Evolutionary conservation across 2,329 filamentous ascomycete species (phyloP).

Genomic region (Lachnellula cervina): DNA sequence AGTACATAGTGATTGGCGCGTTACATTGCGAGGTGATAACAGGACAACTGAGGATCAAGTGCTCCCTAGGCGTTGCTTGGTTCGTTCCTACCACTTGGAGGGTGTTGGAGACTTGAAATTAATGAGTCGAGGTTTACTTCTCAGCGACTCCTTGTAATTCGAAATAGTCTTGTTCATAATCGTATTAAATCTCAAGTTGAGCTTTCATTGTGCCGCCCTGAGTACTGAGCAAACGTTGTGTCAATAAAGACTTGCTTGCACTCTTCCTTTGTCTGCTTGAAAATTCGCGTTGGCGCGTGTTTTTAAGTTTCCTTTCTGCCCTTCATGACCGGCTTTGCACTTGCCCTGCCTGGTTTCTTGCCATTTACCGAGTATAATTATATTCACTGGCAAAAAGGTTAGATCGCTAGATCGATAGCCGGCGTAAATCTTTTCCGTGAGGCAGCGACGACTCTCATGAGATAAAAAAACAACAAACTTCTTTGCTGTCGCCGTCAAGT

Average conservation of each 20-base stretch:
- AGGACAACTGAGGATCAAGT: background rate
- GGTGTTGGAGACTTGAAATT: background rate
- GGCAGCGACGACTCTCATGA: background rate
- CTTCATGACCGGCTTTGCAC: background rate
- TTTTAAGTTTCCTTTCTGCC: background rate
- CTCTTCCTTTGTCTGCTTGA: too few species aligned
- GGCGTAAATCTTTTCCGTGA: background rate
- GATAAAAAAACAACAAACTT: background rate
- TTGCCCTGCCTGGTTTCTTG: background rate
- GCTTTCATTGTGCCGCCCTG: too few species aligned
- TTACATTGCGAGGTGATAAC: background rate
- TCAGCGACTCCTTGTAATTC: background rate
- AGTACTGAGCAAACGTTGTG: background rate
- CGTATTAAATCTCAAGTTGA: too few species aligned
- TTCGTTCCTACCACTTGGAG: background rate
- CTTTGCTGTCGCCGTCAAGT: background rate
- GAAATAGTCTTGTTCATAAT: too few species aligned
- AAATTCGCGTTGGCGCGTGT: background rate
- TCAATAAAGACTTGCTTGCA: background rate
- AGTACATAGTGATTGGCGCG: slow-evolving; percentile 7
- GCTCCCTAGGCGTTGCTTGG: background rate
- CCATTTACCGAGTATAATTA: background rate
- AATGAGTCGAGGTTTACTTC: background rate
- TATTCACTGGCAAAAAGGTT: background rate
- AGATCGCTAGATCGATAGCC: background rate